phyloP scores from a whole-genome alignment of 805 yeast species.

The Zygosaccharomyces bailii region DNA sequence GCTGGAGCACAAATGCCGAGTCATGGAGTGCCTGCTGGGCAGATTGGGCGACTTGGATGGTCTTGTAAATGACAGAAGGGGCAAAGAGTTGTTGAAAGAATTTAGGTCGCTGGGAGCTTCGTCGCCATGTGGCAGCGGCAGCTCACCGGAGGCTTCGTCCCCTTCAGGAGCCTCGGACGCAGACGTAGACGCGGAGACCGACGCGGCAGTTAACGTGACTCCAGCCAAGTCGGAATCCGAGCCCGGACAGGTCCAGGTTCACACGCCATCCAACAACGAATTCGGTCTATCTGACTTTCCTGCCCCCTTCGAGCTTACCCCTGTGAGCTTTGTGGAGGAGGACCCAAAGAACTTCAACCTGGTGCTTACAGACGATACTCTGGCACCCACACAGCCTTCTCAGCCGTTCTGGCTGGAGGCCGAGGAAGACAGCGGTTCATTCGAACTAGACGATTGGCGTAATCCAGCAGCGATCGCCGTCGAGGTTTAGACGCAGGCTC shows the following conservation, averaged over 20 bases:
- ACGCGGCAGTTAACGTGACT: constrained; percentile 1
- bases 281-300: constrained; percentile 6
- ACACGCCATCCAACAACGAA: not conserved
- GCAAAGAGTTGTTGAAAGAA: constrained; percentile 13
- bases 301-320: constrained; percentile 10
- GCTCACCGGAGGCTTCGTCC: constrained; percentile 3
- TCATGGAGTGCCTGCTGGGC: constrained; percentile 30
- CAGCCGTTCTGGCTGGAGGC: constrained; percentile 13
- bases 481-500: constrained; percentile 2
- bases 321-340: constrained; percentile 15
- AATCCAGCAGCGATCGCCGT: constrained; percentile 44
- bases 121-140: constrained; percentile 2
- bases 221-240: constrained; percentile 4
- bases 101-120: constrained; percentile 1
- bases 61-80: constrained; percentile 15
- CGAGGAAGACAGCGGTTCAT: constrained; percentile 30
- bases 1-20: constrained; percentile 52
- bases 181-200: not conserved
- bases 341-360: constrained; percentile 14
- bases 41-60: constrained; percentile 22
- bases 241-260: constrained; percentile 7
- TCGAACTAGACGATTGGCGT: constrained; percentile 43
- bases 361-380: constrained; percentile 14
- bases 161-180: constrained; percentile 1
- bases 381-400: constrained; percentile 7